Base-by-base conservation (phyloP, 2,329 filamentous ascomycete genomes). In the Cladophialophora immunda region DNA sequence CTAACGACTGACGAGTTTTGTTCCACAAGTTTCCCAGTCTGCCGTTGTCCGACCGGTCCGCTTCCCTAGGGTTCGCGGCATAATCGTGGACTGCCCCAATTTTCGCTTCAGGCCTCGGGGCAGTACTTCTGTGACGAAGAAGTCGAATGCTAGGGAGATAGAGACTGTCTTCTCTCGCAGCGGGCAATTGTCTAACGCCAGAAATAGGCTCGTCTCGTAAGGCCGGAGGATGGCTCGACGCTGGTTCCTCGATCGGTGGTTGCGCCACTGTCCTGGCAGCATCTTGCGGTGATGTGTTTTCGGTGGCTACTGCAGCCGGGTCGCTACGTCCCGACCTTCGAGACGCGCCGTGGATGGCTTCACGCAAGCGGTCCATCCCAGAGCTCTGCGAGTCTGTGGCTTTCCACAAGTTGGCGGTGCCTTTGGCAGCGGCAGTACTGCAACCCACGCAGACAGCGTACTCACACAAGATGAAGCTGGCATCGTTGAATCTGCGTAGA, bases 61-160 rank as follows among this genome's bases (percentile, higher is more conserved):
- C 25, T 50, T 59, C 57, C 22, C 36, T 59, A 22, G 38, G 57
- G 25, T 22, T 47, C 38, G 38, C 27, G 22, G 57, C 57, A 17
- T 45, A 59, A 25, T 59, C 57, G 29, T 50, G 57, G 38, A 59
- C 38, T 50, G 57, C 34, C 13, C 57, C 57, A 32, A 59, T 47
- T 25, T 45, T 59, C 57, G 57, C 57, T 29, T 47, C 38, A 29
- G 57, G 57, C 38, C 57, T 32, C 15, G 36, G 9, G 25, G 22
- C 13, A 22, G 47, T 15, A 29, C 30, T 27, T 47, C 38, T 32
- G 57, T 59, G 34, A 34, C 57, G 55, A 58, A 58, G 32, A 50
- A 59, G 34, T 32, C 57, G 34, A 59, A 59, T 59, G 38, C 57
- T 59, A 38, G 57, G 57, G 27, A 50, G 57, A 22, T 59, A 59